Conservation (phyloP, 768 basidiomycete species). For the Rhodotorula toruloides region DNA sequence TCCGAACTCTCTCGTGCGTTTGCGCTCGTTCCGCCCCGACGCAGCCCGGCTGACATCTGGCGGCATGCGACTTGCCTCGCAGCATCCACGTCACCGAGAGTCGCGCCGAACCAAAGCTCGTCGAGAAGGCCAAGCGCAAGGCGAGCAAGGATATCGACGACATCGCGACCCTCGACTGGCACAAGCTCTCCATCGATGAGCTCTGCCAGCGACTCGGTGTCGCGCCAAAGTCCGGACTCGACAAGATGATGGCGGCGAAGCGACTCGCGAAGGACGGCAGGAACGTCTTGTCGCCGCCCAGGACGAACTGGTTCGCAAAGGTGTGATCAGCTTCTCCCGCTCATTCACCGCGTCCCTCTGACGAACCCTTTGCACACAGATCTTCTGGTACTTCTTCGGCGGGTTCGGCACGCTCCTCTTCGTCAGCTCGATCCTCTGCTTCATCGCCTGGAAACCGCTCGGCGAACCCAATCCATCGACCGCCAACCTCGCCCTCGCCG, state of each 20-base stretch:
- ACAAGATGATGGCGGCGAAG: constrained; percentile 53
- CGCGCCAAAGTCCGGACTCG: constrained; percentile 54
- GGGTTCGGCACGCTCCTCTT: constrained; percentile 60
- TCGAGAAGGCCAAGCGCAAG: neutral
- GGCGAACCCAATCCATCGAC: constrained; percentile 56
- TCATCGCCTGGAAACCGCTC: constrained; percentile 59
- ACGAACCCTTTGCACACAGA: constrained; percentile 29
- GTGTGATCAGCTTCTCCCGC: constrained; percentile 22
- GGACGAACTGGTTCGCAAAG: constrained; percentile 53
- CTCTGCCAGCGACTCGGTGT: constrained; percentile 52
- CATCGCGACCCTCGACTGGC: constrained; percentile 53
- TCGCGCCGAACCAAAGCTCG: constrained; percentile 9
- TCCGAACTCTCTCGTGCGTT: constrained; percentile 53
- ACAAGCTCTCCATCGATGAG: constrained; percentile 50
- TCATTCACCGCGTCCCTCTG: neutral
- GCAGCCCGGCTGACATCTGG: neutral
- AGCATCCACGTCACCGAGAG: constrained; percentile 4
- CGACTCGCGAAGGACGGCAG: constrained; percentile 53
- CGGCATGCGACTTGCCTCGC: constrained; percentile 46
- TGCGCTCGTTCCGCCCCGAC: neutral
- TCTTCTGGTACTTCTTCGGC: constrained; percentile 56
- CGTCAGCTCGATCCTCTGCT: constrained; percentile 57
- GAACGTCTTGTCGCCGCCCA: constrained; percentile 55
- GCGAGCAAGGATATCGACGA: constrained; percentile 38
- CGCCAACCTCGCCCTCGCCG: constrained; percentile 60